These are phyloP conservation scores for Fraxinus baroniana DNA, from an alignment of 305 asterid genomes.

Conservation along the genomic window DNA sequence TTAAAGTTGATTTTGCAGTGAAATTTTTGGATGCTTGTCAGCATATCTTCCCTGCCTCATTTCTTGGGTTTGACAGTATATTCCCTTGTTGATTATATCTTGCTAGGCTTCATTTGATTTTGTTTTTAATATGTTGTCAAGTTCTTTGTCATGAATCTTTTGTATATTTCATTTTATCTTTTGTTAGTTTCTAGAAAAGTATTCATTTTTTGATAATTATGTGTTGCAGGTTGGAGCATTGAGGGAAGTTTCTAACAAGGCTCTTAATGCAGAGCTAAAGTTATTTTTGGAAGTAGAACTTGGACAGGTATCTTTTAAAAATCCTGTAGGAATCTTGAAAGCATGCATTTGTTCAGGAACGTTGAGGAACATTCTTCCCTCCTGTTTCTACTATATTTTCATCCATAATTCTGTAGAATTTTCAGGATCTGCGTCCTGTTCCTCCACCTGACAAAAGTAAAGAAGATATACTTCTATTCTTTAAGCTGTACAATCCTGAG, in stretches of 20 bases:
- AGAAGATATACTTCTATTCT: slow-evolving; percentile 59
- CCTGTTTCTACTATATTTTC: slow-evolving; percentile 5
- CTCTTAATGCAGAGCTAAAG: slow-evolving; percentile 58
- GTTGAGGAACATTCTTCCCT: slow-evolving; percentile 9
- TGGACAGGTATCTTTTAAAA: slow-evolving; percentile 42
- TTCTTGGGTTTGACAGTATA: slow-evolving; percentile 11
- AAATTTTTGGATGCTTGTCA: background rate
- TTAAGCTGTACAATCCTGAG: slow-evolving; percentile 66
- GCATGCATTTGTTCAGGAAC: slow-evolving; percentile 1
- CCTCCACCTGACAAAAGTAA: slow-evolving; percentile 53
- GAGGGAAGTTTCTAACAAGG: slow-evolving; percentile 58
- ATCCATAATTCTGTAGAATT: slow-evolving; percentile 19
- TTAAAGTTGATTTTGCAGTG: background rate
- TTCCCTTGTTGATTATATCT: slow-evolving; percentile 10
- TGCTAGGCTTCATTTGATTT: background rate
- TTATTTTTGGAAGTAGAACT: slow-evolving; percentile 60
- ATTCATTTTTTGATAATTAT: slow-evolving; percentile 12
- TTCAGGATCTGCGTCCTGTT: slow-evolving; percentile 48
- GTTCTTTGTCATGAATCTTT: background rate
- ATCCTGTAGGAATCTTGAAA: slow-evolving; percentile 9
- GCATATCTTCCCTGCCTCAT: background rate
- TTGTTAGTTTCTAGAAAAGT: background rate
- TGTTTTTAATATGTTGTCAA: background rate
- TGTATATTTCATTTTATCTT: slow-evolving; percentile 8
- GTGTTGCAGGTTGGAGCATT: slow-evolving; percentile 60